Conservation (phyloP, 108 stramenopile genomes). For the Nitzschia sp. region DNA sequence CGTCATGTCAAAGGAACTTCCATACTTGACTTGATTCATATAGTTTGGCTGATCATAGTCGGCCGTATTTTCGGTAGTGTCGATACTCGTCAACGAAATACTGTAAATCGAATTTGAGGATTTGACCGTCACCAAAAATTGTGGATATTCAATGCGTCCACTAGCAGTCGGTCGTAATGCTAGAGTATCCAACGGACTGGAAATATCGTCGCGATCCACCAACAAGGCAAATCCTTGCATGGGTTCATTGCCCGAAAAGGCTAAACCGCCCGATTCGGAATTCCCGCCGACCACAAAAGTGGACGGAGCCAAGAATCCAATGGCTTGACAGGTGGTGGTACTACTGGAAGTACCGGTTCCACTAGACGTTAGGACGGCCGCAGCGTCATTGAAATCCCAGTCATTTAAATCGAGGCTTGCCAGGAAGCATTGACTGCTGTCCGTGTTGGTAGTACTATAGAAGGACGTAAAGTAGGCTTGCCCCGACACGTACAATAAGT, state of each 20-base stretch:
- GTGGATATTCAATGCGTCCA: constrained; percentile 7
- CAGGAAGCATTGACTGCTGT: not conserved
- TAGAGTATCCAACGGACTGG: not conserved
- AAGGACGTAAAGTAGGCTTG: constrained; percentile 9
- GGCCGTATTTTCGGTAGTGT: not conserved
- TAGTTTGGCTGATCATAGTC: constrained; percentile 8
- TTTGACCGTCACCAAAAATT: not conserved
- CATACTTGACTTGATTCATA: constrained; percentile 23
- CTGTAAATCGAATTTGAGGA: not conserved
- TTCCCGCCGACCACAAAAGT: constrained; percentile 16
- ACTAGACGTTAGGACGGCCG: not conserved
- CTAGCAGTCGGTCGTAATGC: not conserved
- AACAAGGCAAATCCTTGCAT: constrained; percentile 20
- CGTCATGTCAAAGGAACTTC: constrained; percentile 24
- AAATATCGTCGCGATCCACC: not conserved
- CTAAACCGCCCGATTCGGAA: constrained; percentile 3
- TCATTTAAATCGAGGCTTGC: not conserved
- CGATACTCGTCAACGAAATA: not conserved
- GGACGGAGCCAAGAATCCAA: not conserved
- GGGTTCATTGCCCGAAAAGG: not conserved
- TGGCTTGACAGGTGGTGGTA: not conserved
- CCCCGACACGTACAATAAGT: constrained; percentile 28
- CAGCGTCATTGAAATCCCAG: not conserved
- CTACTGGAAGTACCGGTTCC: not conserved
- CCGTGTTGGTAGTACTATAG: not conserved